phyloP scores from a whole-genome alignment of 345 rosid species.

The Excoecaria agallocha region DNA sequence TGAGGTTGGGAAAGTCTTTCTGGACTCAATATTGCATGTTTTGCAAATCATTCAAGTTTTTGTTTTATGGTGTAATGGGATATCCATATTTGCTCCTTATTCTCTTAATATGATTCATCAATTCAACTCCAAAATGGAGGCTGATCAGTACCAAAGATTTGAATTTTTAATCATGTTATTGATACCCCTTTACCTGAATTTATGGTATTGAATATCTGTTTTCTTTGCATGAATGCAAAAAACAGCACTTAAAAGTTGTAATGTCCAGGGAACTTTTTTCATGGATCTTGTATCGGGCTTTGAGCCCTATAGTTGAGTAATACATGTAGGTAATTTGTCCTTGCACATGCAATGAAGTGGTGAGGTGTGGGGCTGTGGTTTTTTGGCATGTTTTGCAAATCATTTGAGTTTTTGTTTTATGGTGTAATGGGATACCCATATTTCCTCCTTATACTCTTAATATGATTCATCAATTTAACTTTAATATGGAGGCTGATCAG shows the following conservation, averaged over 20 bases:
- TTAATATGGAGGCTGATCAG: not conserved
- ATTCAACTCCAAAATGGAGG: not conserved
- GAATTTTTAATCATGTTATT: not conserved
- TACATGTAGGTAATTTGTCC: not conserved
- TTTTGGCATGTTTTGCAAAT: not conserved
- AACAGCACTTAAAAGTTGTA: not conserved
- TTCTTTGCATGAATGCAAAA: not conserved
- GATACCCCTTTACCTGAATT: not conserved
- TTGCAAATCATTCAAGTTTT: too few species aligned
- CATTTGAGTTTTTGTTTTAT: too few species aligned
- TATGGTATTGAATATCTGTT: too few species aligned
- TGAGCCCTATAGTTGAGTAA: not conserved
- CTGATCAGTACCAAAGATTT: not conserved
- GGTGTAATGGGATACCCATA: too few species aligned
- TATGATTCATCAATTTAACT: not conserved
- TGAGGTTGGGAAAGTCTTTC: conserved; percentile 49
- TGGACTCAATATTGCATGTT: not conserved
- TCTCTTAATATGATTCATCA: not conserved
- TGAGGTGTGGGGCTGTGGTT: too few species aligned
- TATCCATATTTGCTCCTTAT: too few species aligned
- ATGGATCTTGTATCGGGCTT: not conserved
- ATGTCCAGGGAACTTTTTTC: not conserved
- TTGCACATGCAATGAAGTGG: not conserved
- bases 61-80: too few species aligned
- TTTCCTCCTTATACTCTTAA: not conserved